Evolutionary conservation across 768 basidiomycete genomes (phyloP).

Genomic region (Podaxis sp.): DNA sequence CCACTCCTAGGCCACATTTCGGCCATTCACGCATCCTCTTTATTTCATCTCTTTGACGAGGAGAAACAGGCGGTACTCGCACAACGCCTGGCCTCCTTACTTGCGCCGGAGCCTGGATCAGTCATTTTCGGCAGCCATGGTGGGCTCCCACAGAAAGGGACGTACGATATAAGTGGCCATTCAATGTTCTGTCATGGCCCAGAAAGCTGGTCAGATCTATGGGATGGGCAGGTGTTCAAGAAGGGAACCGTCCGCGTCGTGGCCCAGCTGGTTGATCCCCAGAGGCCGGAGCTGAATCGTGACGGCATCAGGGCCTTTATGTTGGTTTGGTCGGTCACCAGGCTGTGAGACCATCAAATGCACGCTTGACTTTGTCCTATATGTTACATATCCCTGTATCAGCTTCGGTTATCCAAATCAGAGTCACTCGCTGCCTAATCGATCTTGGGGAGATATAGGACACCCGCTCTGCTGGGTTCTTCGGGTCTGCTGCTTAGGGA

Average conservation of each 20-base stretch:
- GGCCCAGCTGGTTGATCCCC: neutral
- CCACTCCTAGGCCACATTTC: slow-evolving; percentile 39
- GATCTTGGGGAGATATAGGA: too few species aligned
- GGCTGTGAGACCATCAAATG: neutral
- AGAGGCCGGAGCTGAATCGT: neutral
- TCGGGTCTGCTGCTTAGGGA: too few species aligned
- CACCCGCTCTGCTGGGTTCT: too few species aligned
- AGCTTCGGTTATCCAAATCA: too few species aligned
- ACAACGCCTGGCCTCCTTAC: slow-evolving; percentile 24
- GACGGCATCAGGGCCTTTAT: neutral
- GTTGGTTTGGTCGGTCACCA: neutral
- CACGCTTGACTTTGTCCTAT: neutral
- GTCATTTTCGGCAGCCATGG: slow-evolving; percentile 33
- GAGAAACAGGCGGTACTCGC: slow-evolving; percentile 26
- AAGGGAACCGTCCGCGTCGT: slow-evolving; percentile 11
- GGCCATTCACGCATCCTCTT: slow-evolving; percentile 36
- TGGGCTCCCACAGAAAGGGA: slow-evolving; percentile 20
- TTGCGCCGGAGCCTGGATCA: slow-evolving; percentile 28
- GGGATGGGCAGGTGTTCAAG: slow-evolving; percentile 13
- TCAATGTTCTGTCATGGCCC: slow-evolving; percentile 10
- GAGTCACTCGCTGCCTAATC: too few species aligned
- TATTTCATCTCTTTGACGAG: slow-evolving; percentile 35
- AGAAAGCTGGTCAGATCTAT: slow-evolving; percentile 12
- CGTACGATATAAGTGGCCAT: slow-evolving; percentile 6
- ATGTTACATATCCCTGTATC: too few species aligned